These are phyloP conservation scores for Bipolaris zeicola DNA, from an alignment of 2,329 filamentous ascomycete species.

Conservation along the genomic window DNA sequence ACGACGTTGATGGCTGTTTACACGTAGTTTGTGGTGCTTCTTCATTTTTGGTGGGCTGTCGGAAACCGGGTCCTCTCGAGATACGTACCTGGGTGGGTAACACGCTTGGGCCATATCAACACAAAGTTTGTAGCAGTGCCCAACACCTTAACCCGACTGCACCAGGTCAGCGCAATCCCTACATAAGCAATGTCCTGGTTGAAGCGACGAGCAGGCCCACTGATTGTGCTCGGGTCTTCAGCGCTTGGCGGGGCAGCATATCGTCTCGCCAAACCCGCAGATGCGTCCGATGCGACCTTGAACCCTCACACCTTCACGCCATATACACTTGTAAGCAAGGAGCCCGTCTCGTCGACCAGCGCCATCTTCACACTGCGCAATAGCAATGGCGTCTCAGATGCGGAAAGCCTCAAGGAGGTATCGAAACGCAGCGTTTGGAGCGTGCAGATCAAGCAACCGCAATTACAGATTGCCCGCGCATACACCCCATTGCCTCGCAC, in stretches of 20 bases:
- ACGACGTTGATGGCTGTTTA: not conserved
- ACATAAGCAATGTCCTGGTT: constrained; percentile 36
- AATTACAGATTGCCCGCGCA: constrained; percentile 86
- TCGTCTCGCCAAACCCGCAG: constrained; percentile 33
- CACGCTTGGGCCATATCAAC: constrained; percentile 15
- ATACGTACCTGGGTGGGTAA: not conserved
- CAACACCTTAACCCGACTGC: not conserved
- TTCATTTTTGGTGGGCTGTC: not conserved
- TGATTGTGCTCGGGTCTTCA: constrained; percentile 43
- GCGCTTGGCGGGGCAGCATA: constrained; percentile 44
- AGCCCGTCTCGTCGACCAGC: constrained; percentile 68
- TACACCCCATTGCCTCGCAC: constrained; percentile 83
- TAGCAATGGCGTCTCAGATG: constrained; percentile 32
- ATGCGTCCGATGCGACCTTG: constrained; percentile 48
- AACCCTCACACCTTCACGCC: constrained; percentile 67
- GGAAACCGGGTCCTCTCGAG: no score
- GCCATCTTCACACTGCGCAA: constrained; percentile 70
- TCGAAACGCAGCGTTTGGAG: constrained; percentile 77
- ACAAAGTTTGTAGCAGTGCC: constrained; percentile 8
- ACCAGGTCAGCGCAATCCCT: not conserved
- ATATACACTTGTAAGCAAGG: constrained; percentile 67
- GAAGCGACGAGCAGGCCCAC: constrained; percentile 34
- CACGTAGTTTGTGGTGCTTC: not conserved
- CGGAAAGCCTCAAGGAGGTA: constrained; percentile 39
- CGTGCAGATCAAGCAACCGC: constrained; percentile 91